phyloP scores from a whole-genome alignment of 352 stramenopile genomes.

The Pythium biforme region DNA sequence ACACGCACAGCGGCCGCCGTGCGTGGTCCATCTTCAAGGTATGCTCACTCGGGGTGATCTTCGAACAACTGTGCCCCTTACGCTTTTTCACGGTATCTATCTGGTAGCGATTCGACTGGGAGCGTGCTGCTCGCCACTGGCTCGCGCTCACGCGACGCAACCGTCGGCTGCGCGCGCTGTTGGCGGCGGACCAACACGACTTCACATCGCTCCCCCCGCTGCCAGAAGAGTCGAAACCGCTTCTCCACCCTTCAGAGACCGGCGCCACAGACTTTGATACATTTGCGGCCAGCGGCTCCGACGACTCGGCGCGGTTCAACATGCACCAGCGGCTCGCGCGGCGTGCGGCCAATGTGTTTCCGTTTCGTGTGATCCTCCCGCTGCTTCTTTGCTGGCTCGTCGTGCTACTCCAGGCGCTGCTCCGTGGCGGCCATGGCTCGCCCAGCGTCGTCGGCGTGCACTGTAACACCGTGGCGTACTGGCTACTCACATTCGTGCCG shows the following conservation, averaged over 20 bases:
- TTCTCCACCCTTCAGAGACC: not conserved
- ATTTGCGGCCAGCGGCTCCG: constrained; percentile 4
- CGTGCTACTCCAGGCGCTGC: constrained; percentile 66
- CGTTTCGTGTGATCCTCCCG: constrained; percentile 50
- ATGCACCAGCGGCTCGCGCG: constrained; percentile 45
- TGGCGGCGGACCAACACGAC: constrained; percentile 54
- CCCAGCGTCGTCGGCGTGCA: constrained; percentile 87
- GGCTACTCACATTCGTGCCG: constrained; percentile 89
- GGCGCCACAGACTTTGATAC: not conserved
- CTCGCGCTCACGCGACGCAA: constrained; percentile 61
- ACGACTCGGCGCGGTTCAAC: constrained; percentile 37
- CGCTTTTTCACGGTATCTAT: not conserved
- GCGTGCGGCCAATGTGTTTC: constrained; percentile 47
- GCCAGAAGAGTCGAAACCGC: not conserved
- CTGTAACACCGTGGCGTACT: constrained; percentile 92
- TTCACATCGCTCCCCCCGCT: constrained; percentile 59
- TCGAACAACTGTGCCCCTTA: too few species aligned
- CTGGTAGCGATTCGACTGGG: constrained; percentile 55
- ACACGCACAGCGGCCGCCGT: constrained; percentile 32
- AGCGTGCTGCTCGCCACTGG: constrained; percentile 59
- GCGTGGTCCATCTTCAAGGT: constrained; percentile 74
- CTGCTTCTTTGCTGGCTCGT: constrained; percentile 67
- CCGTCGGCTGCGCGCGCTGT: constrained; percentile 45
- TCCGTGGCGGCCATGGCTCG: constrained; percentile 70
- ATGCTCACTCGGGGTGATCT: not conserved